Evolutionary conservation across 2,329 filamentous ascomycete genomes (phyloP), one percentile per base, ranked within the genome.

Genomic region (Botrytis aclada): DNA sequence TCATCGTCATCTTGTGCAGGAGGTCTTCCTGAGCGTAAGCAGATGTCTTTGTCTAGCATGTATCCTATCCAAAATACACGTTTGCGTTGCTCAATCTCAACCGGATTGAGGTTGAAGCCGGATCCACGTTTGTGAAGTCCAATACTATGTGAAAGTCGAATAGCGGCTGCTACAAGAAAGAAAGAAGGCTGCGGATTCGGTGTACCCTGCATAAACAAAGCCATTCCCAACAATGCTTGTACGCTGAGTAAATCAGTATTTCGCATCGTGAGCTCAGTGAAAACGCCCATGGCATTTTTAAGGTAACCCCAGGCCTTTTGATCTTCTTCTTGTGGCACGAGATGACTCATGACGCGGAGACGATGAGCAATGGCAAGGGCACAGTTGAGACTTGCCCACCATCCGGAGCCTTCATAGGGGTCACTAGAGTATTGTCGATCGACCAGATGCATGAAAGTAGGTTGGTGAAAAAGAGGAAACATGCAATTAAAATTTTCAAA

Each of bases 401-500:
- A 99, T 4, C 96, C 96, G 9, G 94, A 97, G 41, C 95, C 95
- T 81, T 97, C 91, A 77, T 98, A 98, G 0, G 95, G 95, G 77
- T 98, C 93, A 67, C 90, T 85, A 0, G 94, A 97, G 82, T 98
- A 99, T 81, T 98, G 95, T 77, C 92, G 90, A 80, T 98, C 94
- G 45, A 98, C 94, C 8, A 98, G 86, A 80, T 98, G 95, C 94
- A 98, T 98, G 80, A 99, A 99, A 0, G 96, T 98, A 1, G 95
- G 95, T 81, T 98, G 95, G 82, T 99, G 96, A 80, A 97, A 99
- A 6, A 99, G 86, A 9, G 96, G 96, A 80, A 98, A 97, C 88
- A 98, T 95, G 88, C 94, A 96, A 84, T 99, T 99, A 87, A 99
- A 98, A 83, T 98, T 98, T 80, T 97, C 93, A 77, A 99, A 99